Evolutionary conservation across 176 grass and related monocot species (phyloP), one percentile per base, ranked within the genome.

Genomic region (Musa acuminata): DNA sequence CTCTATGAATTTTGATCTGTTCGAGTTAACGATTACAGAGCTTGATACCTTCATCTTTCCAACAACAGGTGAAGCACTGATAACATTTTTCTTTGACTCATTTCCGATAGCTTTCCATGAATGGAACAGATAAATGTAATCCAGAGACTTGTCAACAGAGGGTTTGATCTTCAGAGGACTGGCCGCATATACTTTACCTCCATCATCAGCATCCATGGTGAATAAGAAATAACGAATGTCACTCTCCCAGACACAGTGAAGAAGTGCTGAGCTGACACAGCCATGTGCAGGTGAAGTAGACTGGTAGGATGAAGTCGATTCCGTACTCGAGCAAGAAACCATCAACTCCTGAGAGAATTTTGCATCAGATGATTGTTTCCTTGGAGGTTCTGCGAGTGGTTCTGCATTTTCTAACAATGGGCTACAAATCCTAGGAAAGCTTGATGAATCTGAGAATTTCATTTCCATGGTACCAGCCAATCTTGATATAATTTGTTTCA

Each of bases 41-140:
- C 49, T 82, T 19, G 80, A 86, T 70, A 86, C 84, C 69, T 82
- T 81, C 84, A 86, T 82, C 53, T 65, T 70, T 26, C 84, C 84
- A 55, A 82, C 65, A 51, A 82, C 20, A 22, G 75, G 55, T 19
- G 48, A 78, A 6, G 53, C 52, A 71, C 24, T 20, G 16, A 14
- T 50, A 9, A 23, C 27, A 50, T 50, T 35, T 19, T 71, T 79
- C 16, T 67, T n/a, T 12, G 23, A 20, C 72, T 64, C 57, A 17
- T 57, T 55, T 69, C 59, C 72, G 17, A 27, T 59, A 55, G 21
- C 57, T 75, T 27, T 66, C n/a, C 35, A 59, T 1, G 71, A 77
- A 74, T 82, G 70, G 79, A 86, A 82, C 68, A 82, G 63, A 49
- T 86, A 86, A 49, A 86, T 68, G 76, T 75, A 75, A 58, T 86